Evolutionary conservation across 1,284 basidiomycete species (phyloP).

Genomic region (Rhodotorula mucilaginosa): DNA sequence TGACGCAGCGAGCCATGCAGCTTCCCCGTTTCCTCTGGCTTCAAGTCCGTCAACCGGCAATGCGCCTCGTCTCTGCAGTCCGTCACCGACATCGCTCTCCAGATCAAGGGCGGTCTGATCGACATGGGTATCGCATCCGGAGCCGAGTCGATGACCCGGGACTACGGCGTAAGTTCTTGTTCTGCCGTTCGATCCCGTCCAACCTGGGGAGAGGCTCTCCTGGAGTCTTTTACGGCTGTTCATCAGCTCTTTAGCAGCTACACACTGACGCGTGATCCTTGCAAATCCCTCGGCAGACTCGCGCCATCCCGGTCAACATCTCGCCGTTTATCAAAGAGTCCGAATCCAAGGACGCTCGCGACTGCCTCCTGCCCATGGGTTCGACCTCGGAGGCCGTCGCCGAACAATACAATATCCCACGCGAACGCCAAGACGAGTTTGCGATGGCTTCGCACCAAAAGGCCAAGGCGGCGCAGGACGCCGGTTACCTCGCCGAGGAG

Average conservation of each 20-base stretch:
- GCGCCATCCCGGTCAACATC: slow-evolving; percentile 47
- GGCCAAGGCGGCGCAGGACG: slow-evolving; percentile 50
- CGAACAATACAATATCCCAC: slow-evolving; percentile 48
- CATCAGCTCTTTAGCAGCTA: no score
- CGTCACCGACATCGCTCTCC: slow-evolving; percentile 49
- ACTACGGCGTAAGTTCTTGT: slow-evolving; percentile 36
- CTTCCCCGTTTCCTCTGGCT: slow-evolving; percentile 39
- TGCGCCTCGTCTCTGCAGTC: slow-evolving; percentile 49
- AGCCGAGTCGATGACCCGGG: slow-evolving; percentile 39
- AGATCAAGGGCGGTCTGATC: slow-evolving; percentile 66
- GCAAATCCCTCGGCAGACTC: slow-evolving; percentile 27
- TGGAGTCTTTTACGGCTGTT: no score
- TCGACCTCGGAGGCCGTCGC: slow-evolving; percentile 53
- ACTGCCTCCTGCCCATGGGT: slow-evolving; percentile 51
- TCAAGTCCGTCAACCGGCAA: slow-evolving; percentile 50
- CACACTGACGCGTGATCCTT: no score
- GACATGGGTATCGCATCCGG: slow-evolving; percentile 72
- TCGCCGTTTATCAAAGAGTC: slow-evolving; percentile 46
- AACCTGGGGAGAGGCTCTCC: no score
- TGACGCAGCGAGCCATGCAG: slow-evolving; percentile 9
- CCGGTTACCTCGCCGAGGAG: slow-evolving; percentile 51
- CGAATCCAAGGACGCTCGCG: slow-evolving; percentile 43
- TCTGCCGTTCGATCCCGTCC: not conserved
- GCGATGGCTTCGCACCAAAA: slow-evolving; percentile 50
- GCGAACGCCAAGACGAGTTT: slow-evolving; percentile 50